Percentiles rank a stretch among this genome's conserved stretches.
Evolutionary conservation across 1,139 yeast species (phyloP).

Genomic region (Kurtzmaniella quercitrusa): DNA sequence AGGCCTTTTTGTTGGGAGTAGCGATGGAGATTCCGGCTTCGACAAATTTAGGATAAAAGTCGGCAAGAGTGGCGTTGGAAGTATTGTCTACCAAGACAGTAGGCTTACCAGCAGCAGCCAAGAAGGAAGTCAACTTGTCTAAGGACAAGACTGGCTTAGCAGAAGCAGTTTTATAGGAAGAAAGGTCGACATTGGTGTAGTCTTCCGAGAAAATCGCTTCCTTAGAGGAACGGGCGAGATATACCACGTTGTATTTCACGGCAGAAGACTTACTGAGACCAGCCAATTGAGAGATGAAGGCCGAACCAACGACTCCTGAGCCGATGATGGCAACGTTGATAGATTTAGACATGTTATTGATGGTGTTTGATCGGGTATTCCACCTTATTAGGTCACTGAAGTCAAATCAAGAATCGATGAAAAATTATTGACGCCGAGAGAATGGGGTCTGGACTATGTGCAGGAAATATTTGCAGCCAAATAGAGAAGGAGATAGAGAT

Average conservation of each 20-base stretch:
- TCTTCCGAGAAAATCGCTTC: slow-evolving; percentile 66
- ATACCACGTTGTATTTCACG: slow-evolving; percentile 69
- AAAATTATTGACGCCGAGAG: not conserved
- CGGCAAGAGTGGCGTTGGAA: slow-evolving; percentile 73
- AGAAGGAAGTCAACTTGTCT: slow-evolving; percentile 55
- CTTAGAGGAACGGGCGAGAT: slow-evolving; percentile 67
- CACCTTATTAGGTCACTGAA: too few species aligned
- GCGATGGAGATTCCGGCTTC: slow-evolving; percentile 85
- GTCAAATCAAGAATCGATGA: slow-evolving; percentile 2
- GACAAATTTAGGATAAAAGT: slow-evolving; percentile 69
- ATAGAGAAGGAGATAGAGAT: too few species aligned
- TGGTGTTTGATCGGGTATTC: not conserved
- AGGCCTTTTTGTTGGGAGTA: slow-evolving; percentile 97
- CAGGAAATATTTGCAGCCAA: not conserved
- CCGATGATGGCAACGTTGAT: slow-evolving; percentile 83
- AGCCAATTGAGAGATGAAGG: slow-evolving; percentile 62
- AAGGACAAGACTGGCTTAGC: slow-evolving; percentile 49
- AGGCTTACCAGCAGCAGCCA: slow-evolving; percentile 66
- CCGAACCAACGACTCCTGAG: slow-evolving; percentile 93
- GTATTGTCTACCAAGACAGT: slow-evolving; percentile 91
- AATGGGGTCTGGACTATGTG: not conserved
- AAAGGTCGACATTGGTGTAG: slow-evolving; percentile 65
- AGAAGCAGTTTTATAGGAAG: slow-evolving; percentile 54
- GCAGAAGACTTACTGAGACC: slow-evolving; percentile 52
- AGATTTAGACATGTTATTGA: slow-evolving; percentile 41